Base-by-base conservation (phyloP, 768 basidiomycete species). In the Dacryopinax primogenitus region DNA sequence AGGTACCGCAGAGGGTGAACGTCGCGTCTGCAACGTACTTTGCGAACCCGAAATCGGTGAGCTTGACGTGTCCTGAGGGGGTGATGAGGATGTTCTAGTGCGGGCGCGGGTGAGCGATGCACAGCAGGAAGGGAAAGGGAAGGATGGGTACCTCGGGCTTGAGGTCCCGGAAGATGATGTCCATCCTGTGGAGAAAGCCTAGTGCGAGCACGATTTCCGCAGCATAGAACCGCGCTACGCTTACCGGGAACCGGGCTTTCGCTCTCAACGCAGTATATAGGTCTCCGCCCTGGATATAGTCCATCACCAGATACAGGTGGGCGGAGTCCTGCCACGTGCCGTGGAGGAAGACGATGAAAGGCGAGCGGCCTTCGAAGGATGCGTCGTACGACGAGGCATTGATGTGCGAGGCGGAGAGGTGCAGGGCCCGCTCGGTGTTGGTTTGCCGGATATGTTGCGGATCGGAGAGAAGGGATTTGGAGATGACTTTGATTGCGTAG, bases 251-350 rank as follows among this genome's bases (percentile, higher is more conserved):
- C 61, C 94, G 81, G 83, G 96, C 78, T 62, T 91, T 92, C 76
- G 92, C 82, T 69, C 94, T 83, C 67, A 97, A 76, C 64, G 96
- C 83, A 15, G 92, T 93, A 75, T 98, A 99, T 3, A 99, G 81
- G 74, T 99, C 96, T 18, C 96, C 96, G 7, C 96, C 96, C 2
- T 93, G 90, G 1, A 92, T 92, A 75, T 90, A 97, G 78, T 87
- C 94, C 85, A 98, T 90, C 64, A 98, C 88, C 91, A 99, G 95
- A 79, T 97, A 99, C 15, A 98, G 81, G 74, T 97, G 97, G n/a
- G 87, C 76, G 34, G 84, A 75, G 72, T 98, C 96, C 72, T 98
- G 96, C 73, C 94, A 94, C 1, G 86, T 84, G 34, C 94, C 94
- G 93, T 93, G 96, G 3, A 97, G 83, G 73, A 94, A 96, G 78